Percentiles rank a stretch among this genome's conserved stretches.
Conservation (phyloP, 345 rosid genomes). For the Eucalyptus tenuipes region DNA sequence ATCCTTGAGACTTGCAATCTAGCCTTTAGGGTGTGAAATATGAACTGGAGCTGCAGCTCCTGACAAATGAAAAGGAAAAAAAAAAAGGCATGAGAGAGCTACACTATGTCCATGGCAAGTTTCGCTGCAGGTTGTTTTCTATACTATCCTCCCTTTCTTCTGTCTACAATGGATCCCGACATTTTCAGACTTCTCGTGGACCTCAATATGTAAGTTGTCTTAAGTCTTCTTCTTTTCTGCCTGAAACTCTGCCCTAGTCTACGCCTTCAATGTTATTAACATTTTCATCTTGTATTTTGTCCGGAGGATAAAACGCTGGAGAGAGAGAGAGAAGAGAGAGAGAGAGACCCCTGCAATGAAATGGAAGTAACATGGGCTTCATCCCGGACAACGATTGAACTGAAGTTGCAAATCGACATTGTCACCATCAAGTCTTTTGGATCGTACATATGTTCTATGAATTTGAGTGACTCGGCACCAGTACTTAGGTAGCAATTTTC, state of each 20-base stretch:
- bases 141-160: background rate
- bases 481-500: background rate
- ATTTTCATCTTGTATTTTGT: background rate
- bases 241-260: background rate
- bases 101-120: background rate
- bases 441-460: background rate
- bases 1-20: background rate
- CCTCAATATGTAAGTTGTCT: background rate
- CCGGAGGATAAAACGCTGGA: background rate
- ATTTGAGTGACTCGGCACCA: background rate
- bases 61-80: background rate
- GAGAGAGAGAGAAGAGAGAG: background rate
- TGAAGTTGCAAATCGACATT: background rate
- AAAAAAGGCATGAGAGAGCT: background rate
- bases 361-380: background rate
- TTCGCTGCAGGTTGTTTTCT: background rate
- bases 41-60: background rate
- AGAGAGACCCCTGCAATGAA: background rate
- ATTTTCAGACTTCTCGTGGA: background rate
- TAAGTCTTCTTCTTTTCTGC: background rate
- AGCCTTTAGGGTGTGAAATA: background rate
- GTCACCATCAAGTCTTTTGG: background rate
- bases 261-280: background rate
- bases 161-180: background rate
- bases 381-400: background rate